Base-by-base conservation (phyloP, 2,329 filamentous ascomycete genomes). In the Fusarium chlamydosporum region DNA sequence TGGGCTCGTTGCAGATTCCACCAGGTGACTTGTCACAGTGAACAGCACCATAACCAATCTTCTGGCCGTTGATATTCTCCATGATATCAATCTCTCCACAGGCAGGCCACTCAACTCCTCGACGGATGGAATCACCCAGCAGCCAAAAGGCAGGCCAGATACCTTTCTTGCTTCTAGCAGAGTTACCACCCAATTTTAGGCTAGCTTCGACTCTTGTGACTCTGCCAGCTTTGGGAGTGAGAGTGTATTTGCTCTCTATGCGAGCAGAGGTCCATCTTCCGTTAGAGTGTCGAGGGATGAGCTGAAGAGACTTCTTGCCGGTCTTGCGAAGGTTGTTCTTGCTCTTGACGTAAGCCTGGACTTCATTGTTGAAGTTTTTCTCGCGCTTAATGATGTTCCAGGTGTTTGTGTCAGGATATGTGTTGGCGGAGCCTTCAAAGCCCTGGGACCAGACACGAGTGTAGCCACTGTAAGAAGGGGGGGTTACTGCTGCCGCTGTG, bases 141-240 rank as follows among this genome's bases (percentile, higher is more conserved):
- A 87, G 78, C 86, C 85, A 88, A 71, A 88, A 88, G 1, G 86
- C 86, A 0, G 86, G 85, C 86, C 86, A 88, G 50, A 88, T 79
- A 6, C 86, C 86, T 68, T 86, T 80, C 75, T 86, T 85, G 42
- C 75, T 73, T 4, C 79, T 78, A 41, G 73, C 71, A 2, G 74
- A 41, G 74, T 82, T 82, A 61, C 71, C 71, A 13, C 84, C 86
- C 46, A 87, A 78, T 35, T 84, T 82, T 45, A 88, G 76, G 26
- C 75, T 74, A 6, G 82, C 80, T 61, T 86, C 82, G 29, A 84
- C 76, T 40, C 80, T 76, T 23, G 84, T 86, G 31, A 83, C 71
- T 61, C 80, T 81, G 64, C 84, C 83, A 2, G 78, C 61, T 2
- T 69, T 60, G 0, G 86, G 85, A 1, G 82, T 85, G 67, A 85